Conservation (phyloP, 116 monocot species). For the Trichopus zeylanicus region DNA sequence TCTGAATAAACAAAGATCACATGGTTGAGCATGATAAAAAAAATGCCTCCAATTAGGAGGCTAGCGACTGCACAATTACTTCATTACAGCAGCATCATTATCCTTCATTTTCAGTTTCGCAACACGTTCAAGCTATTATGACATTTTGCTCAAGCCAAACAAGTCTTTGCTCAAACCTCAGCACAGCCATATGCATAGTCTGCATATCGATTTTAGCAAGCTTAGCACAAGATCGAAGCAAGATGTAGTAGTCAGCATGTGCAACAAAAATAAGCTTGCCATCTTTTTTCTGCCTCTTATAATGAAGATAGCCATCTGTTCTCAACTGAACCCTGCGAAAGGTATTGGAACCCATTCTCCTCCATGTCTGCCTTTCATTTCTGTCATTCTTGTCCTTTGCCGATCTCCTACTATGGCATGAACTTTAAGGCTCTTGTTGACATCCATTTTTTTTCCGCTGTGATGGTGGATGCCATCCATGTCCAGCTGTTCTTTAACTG, state of each 20-base stretch:
- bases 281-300: conserved; percentile 26
- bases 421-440: not conserved
- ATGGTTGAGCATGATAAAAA: too few species aligned
- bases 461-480: too few species aligned
- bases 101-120: too few species aligned
- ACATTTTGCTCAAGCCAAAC: conserved; percentile 71
- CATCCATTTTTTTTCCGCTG: not conserved
- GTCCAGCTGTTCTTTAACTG: too few species aligned
- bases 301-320: conserved; percentile 38
- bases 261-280: conserved; percentile 44
- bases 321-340: conserved; percentile 25
- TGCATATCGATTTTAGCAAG: conserved; percentile 51
- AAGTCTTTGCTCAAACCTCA: conserved; percentile 58
- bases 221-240: conserved; percentile 68
- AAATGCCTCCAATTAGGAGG: too few species aligned
- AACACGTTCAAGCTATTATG: too few species aligned
- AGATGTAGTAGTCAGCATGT: conserved; percentile 78
- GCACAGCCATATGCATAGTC: conserved; percentile 45
- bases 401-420: too few species aligned
- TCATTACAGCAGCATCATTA: too few species aligned
- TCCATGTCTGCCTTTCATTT: conserved; percentile 58
- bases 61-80: too few species aligned
- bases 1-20: too few species aligned
- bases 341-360: conserved; percentile 62
- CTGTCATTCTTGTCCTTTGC: conserved; percentile 12